Conservation (phyloP, 2,329 filamentous ascomycete species). For the Alternaria brassicicola region DNA sequence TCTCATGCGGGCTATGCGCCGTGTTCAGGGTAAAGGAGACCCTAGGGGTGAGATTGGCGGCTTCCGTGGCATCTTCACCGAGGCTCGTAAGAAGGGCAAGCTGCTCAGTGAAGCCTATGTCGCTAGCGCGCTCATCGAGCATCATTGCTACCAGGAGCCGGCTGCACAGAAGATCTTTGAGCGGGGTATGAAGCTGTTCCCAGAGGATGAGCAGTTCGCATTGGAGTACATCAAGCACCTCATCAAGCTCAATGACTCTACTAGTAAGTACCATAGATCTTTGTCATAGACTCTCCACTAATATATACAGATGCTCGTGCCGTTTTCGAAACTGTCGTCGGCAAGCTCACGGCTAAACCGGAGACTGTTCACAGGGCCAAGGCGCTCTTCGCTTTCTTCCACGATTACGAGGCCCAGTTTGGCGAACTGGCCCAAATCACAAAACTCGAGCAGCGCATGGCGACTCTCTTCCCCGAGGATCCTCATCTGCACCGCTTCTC, state of each 20-base stretch:
- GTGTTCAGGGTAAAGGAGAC: conserved; percentile 81
- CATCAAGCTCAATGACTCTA: conserved; percentile 88
- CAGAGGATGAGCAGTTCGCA: conserved; percentile 90
- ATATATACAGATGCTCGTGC: conserved; percentile 77
- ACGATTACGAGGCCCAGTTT: conserved; percentile 93
- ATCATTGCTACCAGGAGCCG: conserved; percentile 92
- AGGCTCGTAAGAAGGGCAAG: conserved; percentile 84
- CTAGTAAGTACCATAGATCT: conserved; percentile 67
- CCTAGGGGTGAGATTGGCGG: conserved; percentile 68
- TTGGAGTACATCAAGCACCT: conserved; percentile 96
- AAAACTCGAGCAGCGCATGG: conserved; percentile 91
- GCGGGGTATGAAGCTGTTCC: conserved; percentile 89
- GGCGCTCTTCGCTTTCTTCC: conserved; percentile 86
- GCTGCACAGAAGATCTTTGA: conserved; percentile 96
- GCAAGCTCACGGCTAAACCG: conserved; percentile 76
- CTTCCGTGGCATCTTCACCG: conserved; percentile 84
- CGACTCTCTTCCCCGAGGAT: conserved; percentile 89
- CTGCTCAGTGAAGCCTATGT: conserved; percentile 95
- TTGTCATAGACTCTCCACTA: conserved; percentile 7
- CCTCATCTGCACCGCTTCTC: conserved; percentile 76
- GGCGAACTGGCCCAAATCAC: conserved; percentile 90
- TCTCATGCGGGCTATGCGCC: conserved; percentile 89
- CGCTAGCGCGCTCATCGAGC: conserved; percentile 89
- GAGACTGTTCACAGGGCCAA: conserved; percentile 78
- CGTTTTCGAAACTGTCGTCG: conserved; percentile 93